Percentiles rank a stretch among this genome's conserved stretches.
These are phyloP conservation scores for Entamoeba histolytica DNA, from an alignment of 208 protist genomes.

Conservation along the genomic window DNA sequence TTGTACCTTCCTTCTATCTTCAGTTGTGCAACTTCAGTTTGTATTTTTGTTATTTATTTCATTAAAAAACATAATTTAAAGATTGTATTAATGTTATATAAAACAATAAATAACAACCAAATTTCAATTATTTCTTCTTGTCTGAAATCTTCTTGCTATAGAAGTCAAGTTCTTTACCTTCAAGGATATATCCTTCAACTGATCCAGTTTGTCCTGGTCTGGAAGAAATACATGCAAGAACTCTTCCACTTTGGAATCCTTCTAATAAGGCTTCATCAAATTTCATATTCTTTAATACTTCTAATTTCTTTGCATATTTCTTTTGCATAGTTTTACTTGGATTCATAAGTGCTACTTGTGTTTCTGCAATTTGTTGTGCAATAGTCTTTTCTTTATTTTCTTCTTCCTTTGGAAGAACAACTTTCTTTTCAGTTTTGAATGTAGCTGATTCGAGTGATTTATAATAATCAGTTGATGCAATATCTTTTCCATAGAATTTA, in stretches of 20 bases:
- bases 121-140: slow-evolving; percentile 7
- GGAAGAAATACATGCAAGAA: slow-evolving; percentile 62
- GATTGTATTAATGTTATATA: too few relatives aligned
- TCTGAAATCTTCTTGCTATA: slow-evolving; percentile 81
- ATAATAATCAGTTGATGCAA: background rate
- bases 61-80: too few relatives aligned
- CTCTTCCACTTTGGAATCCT: slow-evolving; percentile 9
- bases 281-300: slow-evolving; percentile 1
- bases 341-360: background rate
- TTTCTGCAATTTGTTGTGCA: background rate
- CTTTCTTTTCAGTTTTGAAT: slow-evolving; percentile 62
- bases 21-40: too few relatives aligned
- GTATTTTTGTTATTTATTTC: too few relatives aligned
- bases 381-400: slow-evolving; percentile 50
- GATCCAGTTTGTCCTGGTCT: slow-evolving; percentile 87
- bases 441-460: slow-evolving; percentile 24
- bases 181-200: slow-evolving; percentile 88
- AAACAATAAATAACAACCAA: too few relatives aligned
- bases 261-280: slow-evolving; percentile 27
- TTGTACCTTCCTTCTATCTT: too few relatives aligned
- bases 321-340: background rate
- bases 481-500: slow-evolving; percentile 66
- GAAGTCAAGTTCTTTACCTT: slow-evolving; percentile 95
- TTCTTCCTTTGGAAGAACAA: slow-evolving; percentile 6
- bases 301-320: slow-evolving; percentile 46